Conservation (phyloP, 2,329 filamentous ascomycete genomes). For the Chalara sp. region DNA sequence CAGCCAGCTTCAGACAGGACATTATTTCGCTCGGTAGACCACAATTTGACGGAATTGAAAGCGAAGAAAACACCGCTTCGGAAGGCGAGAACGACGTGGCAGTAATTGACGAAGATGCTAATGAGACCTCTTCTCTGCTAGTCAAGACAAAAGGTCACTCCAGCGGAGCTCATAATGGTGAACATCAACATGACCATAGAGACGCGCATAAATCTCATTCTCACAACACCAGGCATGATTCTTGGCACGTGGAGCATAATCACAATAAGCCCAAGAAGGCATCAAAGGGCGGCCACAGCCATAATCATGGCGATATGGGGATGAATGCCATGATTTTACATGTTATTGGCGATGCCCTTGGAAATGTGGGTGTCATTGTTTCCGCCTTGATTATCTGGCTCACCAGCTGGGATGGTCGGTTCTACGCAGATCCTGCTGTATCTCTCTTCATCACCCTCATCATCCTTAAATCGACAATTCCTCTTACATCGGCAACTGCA, state of each 20-base stretch:
- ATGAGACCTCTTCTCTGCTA: conserved; percentile 23
- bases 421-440: conserved; percentile 85
- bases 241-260: conserved; percentile 65
- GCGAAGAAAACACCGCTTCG: conserved; percentile 41
- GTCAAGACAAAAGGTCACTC: conserved; percentile 12
- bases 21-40: conserved; percentile 79
- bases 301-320: conserved; percentile 84
- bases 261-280: conserved; percentile 68
- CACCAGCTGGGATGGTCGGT: conserved; percentile 71
- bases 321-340: conserved; percentile 82
- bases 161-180: conserved; percentile 7
- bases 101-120: conserved; percentile 27
- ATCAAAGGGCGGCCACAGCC: conserved; percentile 58
- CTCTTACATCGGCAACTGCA: conserved; percentile 71
- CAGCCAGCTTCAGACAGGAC: conserved; percentile 82
- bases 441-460: conserved; percentile 89
- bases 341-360: conserved; percentile 75
- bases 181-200: conserved; percentile 13
- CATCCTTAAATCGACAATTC: conserved; percentile 67
- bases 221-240: conserved; percentile 17
- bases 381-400: conserved; percentile 89
- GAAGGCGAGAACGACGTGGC: conserved; percentile 23
- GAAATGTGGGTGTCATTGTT: conserved; percentile 78
- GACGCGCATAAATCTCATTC: conserved; percentile 6
- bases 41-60: conserved; percentile 51